phyloP scores from a whole-genome alignment of 306 rosid genomes.

The Lathyrus tuberosus region DNA sequence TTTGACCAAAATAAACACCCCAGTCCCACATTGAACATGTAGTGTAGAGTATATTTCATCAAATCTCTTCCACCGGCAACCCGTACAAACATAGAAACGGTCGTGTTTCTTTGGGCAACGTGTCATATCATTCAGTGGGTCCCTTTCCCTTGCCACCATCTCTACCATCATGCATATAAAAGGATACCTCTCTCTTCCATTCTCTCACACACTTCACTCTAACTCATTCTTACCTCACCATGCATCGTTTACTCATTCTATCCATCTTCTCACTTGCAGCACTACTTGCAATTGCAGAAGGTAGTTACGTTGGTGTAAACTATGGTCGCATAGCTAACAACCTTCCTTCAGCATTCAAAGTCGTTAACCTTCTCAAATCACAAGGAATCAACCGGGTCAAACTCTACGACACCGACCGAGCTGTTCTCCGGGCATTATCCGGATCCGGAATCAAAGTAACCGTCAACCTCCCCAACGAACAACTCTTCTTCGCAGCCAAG shows the following conservation, averaged over 20 bases:
- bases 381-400: conserved; percentile 64
- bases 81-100: conserved; percentile 35
- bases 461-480: conserved; percentile 48
- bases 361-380: conserved; percentile 63
- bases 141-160: not conserved
- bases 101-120: conserved; percentile 30
- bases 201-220: not conserved
- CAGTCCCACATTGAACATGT: not conserved
- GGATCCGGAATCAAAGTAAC: conserved; percentile 74
- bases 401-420: conserved; percentile 74
- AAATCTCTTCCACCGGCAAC: not conserved
- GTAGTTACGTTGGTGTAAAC: conserved; percentile 75
- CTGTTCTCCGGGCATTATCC: conserved; percentile 64
- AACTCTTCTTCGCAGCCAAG: conserved; percentile 4
- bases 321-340: conserved; percentile 78
- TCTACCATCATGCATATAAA: conserved; percentile 18
- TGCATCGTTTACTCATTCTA: conserved; percentile 39
- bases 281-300: conserved; percentile 48
- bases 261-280: not conserved
- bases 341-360: conserved; percentile 71
- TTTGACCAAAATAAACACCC: not conserved
- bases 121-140: conserved; percentile 15
- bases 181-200: not conserved
- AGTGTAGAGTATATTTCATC: not conserved
- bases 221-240: conserved; percentile 9